phyloP scores from a whole-genome alignment of 306 rosid species.

The Trifolium subterraneum region DNA sequence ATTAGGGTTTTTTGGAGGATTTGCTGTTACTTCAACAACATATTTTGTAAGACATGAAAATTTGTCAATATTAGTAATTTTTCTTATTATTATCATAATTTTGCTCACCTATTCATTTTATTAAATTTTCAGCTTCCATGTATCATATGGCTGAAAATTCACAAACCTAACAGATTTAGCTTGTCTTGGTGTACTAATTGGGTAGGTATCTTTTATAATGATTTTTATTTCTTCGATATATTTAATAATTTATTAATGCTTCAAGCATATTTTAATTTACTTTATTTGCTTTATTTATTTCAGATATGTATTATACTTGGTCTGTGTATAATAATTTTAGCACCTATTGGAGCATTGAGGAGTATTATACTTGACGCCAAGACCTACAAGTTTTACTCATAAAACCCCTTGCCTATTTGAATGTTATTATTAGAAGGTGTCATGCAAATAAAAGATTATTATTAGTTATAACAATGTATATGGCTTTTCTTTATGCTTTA shows the following conservation, averaged over 20 bases:
- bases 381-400: constrained; percentile 64
- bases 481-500: neutral
- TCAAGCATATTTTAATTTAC: neutral
- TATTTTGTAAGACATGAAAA: neutral
- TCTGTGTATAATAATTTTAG: constrained; percentile 52
- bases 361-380: constrained; percentile 60
- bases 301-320: constrained; percentile 78
- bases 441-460: constrained; percentile 34
- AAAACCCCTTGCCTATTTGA: constrained; percentile 8
- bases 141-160: constrained; percentile 75
- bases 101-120: neutral
- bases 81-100: neutral
- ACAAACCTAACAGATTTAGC: constrained; percentile 70
- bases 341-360: constrained; percentile 82
- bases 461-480: neutral
- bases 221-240: neutral
- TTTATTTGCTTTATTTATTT: constrained; percentile 19
- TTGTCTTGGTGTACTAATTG: constrained; percentile 82
- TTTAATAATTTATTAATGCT: neutral
- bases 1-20: constrained; percentile 1
- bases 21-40: constrained; percentile 11
- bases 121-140: constrained; percentile 76
- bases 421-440: constrained; percentile 58
- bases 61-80: neutral
- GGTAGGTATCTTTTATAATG: constrained; percentile 49